A percentile compares a stretch with the other conserved stretches of the same genome.
Evolutionary conservation across 257 asterid genomes (phyloP).

Genomic region (Fraxinus americana): DNA sequence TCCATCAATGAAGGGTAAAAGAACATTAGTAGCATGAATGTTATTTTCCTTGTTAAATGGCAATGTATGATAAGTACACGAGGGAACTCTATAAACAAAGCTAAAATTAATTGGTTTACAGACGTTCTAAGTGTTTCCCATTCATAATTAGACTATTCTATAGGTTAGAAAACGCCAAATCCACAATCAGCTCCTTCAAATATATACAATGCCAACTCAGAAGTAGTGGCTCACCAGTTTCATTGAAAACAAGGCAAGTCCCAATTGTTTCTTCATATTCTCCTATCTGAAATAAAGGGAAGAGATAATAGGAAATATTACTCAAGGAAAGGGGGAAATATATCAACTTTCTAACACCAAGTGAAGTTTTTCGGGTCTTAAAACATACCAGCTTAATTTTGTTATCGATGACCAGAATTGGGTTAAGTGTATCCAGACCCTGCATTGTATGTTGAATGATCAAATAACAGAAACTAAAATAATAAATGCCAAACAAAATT

Average conservation of each 20-base stretch:
- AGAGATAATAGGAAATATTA: not conserved
- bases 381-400: slow-evolving; percentile 81
- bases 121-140: not conserved
- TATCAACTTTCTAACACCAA: not conserved
- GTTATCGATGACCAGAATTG: slow-evolving; percentile 68
- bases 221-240: slow-evolving; percentile 64
- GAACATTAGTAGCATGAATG: too few relatives aligned
- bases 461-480: not conserved
- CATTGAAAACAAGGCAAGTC: slow-evolving; percentile 70
- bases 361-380: not conserved
- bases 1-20: too few relatives aligned
- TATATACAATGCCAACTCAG: not conserved
- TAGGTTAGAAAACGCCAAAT: not conserved
- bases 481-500: not conserved
- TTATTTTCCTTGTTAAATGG: too few relatives aligned
- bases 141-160: too few relatives aligned
- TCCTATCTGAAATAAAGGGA: slow-evolving; percentile 58
- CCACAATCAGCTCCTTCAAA: not conserved
- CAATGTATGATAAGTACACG: not conserved
- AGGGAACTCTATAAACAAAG: not conserved
- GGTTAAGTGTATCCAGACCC: slow-evolving; percentile 84
- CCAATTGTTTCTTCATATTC: slow-evolving; percentile 86
- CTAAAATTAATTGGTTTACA: not conserved
- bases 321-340: not conserved
- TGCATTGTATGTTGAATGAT: slow-evolving; percentile 38